Conservation (phyloP, 140 eudicot species). For the Cichorium intybus region DNA sequence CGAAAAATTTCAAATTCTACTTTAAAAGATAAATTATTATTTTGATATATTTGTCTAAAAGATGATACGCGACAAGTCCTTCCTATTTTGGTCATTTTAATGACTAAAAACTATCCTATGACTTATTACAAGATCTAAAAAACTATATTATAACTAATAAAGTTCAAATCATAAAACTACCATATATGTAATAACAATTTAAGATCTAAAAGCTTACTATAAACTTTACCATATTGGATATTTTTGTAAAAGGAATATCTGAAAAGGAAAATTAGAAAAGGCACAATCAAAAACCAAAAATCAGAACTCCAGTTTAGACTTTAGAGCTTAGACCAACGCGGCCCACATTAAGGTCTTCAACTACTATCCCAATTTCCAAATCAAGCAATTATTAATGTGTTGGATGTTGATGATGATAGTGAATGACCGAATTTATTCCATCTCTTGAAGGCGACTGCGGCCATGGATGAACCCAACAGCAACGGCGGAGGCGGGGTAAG, state of each 20-base stretch:
- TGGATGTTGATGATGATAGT: neutral
- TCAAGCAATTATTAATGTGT: neutral
- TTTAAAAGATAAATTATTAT: no score
- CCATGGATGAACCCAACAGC: conserved; percentile 37
- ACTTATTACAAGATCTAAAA: no score
- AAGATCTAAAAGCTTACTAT: no score
- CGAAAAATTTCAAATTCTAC: no score
- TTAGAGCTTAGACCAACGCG: neutral
- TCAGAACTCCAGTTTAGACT: neutral
- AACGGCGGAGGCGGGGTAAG: conserved; percentile 9
- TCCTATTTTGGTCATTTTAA: no score
- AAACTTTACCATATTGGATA: neutral
- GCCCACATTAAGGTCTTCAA: conserved; percentile 9
- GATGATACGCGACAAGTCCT: no score
- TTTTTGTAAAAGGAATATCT: no score
- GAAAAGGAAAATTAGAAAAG: neutral
- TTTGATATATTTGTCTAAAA: no score
- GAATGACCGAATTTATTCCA: conserved; percentile 1
- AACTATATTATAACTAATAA: no score
- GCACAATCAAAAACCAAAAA: neutral
- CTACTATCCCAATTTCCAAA: conserved; percentile 18
- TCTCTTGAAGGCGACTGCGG: neutral
- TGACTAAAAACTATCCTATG: no score
- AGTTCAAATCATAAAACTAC: no score
- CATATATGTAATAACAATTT: no score